Conservation (phyloP, 179 eudicot species). For the Beta macrorhiza region DNA sequence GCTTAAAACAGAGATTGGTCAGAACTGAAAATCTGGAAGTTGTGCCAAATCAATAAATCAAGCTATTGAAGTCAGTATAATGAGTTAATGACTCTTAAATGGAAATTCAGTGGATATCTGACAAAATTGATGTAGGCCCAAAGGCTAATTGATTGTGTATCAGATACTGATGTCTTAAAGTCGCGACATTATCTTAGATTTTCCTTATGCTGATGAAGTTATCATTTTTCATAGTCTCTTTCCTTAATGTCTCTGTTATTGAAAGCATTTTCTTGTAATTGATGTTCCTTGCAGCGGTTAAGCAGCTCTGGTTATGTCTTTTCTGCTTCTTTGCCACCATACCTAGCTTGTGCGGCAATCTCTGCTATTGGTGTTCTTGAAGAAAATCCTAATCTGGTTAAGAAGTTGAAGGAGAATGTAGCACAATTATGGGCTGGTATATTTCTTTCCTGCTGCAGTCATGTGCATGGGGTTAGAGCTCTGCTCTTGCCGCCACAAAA, state of each 20-base stretch:
- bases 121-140: background rate
- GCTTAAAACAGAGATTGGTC: background rate
- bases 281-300: conserved; percentile 59
- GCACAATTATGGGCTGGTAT: conserved; percentile 66
- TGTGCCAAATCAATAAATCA: background rate
- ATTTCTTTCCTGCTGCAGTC: conserved; percentile 12
- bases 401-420: conserved; percentile 61
- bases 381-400: conserved; percentile 61
- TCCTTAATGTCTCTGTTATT: background rate
- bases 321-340: conserved; percentile 97
- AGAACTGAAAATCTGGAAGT: background rate
- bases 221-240: background rate
- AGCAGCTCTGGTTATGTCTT: conserved; percentile 98
- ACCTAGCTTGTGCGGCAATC: conserved; percentile 90
- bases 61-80: too few relatives aligned
- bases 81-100: too few relatives aligned
- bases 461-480: background rate
- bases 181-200: background rate
- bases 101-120: too few relatives aligned
- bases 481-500: background rate
- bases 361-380: conserved; percentile 85
- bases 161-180: background rate
- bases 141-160: background rate
- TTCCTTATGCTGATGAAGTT: conserved; percentile 13
- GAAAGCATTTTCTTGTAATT: conserved; percentile 4